Base-by-base conservation (phyloP, 768 basidiomycete genomes). In the Termitomyces eurrhizus region DNA sequence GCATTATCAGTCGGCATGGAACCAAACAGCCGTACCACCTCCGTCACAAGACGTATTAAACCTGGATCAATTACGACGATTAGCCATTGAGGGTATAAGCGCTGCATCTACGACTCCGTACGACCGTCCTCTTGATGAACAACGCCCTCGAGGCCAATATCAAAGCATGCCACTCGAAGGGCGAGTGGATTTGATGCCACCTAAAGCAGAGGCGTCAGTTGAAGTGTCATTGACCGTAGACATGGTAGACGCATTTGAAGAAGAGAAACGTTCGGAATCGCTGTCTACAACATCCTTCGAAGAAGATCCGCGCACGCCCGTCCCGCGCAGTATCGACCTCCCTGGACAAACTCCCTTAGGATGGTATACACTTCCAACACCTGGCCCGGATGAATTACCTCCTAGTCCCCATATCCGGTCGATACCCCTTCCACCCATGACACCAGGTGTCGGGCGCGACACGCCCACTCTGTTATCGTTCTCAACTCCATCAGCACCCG, bases 131-230 rank as follows among this genome's bases (percentile, higher is more conserved):
- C 21, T 59, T 11, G 63, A 67, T 29, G 60, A 64, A 21, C 65
- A 57, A 50, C 44, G 66, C 14, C 81, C 80, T 7, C 84, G 89
- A 68, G 93, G 92, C 37, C 82, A 86, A 64, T 98, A 97, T 70
- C 80, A 78, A 58, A 88, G 83, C 54, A 73, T 98, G 74, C 95
- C 95, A 16, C 77, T 97, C 24, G 89, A 92, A 60, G 95, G 95
- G 6, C 87, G 95, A 51, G 80, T 95, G 58, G 93, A 96, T 69
- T 78, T 98, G 66, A 89, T 97, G 80, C 84, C 88, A 58, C 89
- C 84, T 4, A 69, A 71, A 53, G 73, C 67, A 14, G 36, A 45
- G 16, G 11, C 46, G 26, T 35, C 7, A 5, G 21, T 33, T n/a
- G 44, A 49, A 29, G 48, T 26, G 29, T 24, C 24, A 42, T 13